Evolutionary conservation across 352 stramenopile genomes (phyloP), one percentile per base, ranked within the genome.

Genomic region (Globisporangium cylindrosporum): DNA sequence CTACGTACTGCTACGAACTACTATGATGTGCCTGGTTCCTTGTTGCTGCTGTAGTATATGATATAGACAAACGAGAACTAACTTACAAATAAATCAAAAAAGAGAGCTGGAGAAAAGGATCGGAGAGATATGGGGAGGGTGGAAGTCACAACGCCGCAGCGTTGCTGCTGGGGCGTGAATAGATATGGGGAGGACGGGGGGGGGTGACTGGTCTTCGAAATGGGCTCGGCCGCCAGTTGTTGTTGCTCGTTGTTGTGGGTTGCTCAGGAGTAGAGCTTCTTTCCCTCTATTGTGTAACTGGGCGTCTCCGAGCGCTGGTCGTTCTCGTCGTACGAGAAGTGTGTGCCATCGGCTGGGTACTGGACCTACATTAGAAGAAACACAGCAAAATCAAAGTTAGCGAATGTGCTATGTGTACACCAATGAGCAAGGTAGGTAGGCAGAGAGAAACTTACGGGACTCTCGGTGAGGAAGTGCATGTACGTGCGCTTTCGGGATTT

Each of bases 381-480:
- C 43, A 49, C 29, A 24, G 34, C 43, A 22, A n/a, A 22, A 15
- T 22, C 22, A 64, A 3, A 58, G 5, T 65, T 4, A 64, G 7
- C 18, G 24, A 24, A 36, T 38, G 9, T 49, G 18, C 18, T 22
- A 32, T 8, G 18, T n/a, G 20, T 49, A n/a, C 41, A n/a, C 4
- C 41, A 49, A 22, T 43, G 18, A 49, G n/a, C 18, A 49, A 22
- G 5, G 18, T 8, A 49, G 41, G 7, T 8, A 49, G 1, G 4
- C 12, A 22, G 36, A 14, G 12, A 43, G 36, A 15, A n/a, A 80
- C 77, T 56, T 72, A 86, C 78, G 64, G 73, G 58, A 43, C 73
- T 72, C 25, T 93, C 81, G 18, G 80, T 90, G 70, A 91, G 81
- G 75, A 91, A 90, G 67, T 93, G 84, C 79, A 89, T 90, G 76